These are phyloP conservation scores for Cladosporium sphaerospermum DNA, from an alignment of 2,329 filamentous ascomycete genomes.

Conservation along the genomic window DNA sequence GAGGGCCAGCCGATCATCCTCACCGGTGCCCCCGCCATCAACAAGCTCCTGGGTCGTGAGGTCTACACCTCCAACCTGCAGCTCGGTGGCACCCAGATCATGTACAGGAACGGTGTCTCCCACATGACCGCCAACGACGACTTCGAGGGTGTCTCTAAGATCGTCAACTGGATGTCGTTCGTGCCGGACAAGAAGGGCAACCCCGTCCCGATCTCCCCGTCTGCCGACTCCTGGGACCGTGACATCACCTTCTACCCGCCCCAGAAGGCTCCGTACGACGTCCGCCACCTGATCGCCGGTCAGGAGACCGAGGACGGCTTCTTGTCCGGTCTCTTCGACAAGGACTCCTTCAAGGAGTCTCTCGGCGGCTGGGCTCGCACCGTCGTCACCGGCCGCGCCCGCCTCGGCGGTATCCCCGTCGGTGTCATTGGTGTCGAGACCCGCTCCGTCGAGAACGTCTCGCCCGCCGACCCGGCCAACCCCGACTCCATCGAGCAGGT, in stretches of 20 bases:
- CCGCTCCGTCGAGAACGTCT: conserved; percentile 92
- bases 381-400: conserved; percentile 92
- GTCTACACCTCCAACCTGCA: conserved; percentile 99
- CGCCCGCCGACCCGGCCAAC: conserved; percentile 93
- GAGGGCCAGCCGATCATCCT: conserved; percentile 98
- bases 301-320: conserved; percentile 81
- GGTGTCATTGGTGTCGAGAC: conserved; percentile 98
- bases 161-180: conserved; percentile 96
- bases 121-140: conserved; percentile 98
- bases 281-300: conserved; percentile 86
- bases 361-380: conserved; percentile 96
- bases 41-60: conserved; percentile 95
- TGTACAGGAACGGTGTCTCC: conserved; percentile 99
- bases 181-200: conserved; percentile 92
- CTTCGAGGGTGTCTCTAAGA: conserved; percentile 95
- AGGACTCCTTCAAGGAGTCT: conserved; percentile 91
- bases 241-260: conserved; percentile 77
- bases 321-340: conserved; percentile 88
- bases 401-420: conserved; percentile 93
- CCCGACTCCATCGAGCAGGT: conserved; percentile 97
- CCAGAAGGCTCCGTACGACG: conserved; percentile 82
- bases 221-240: conserved; percentile 83
- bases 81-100: conserved; percentile 99
- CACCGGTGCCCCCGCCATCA: conserved; percentile 92
- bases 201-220: conserved; percentile 86